Percentiles rank a stretch among this genome's conserved stretches.
Conservation (phyloP, 2,329 filamentous ascomycete genomes). For the Paradendryphiella salina region DNA sequence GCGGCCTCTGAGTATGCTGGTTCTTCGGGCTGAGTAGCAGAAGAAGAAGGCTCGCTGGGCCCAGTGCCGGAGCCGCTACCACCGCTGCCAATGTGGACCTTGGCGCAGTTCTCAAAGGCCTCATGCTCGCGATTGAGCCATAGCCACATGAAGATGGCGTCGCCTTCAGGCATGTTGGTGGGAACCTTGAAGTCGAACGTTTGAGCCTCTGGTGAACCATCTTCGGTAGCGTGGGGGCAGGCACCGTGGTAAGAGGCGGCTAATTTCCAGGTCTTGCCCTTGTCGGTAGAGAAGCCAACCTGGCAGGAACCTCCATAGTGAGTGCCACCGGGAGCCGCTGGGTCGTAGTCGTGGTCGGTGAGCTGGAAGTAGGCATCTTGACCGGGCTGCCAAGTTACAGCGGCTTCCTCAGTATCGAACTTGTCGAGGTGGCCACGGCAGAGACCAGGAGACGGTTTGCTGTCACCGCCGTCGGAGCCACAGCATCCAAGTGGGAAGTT, state of each 20-base stretch:
- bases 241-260: constrained; percentile 53
- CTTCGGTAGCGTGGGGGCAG: constrained; percentile 49
- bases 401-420: constrained; percentile 50
- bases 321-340: constrained; percentile 41
- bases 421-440: constrained; percentile 52
- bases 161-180: constrained; percentile 47
- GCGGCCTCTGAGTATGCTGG: constrained; percentile 16
- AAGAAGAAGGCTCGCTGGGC: constrained; percentile 15
- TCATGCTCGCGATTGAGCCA: constrained; percentile 52
- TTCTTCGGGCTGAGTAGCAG: constrained; percentile 18
- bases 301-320: constrained; percentile 55
- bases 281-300: constrained; percentile 51
- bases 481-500: constrained; percentile 54
- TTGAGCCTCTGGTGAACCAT: constrained; percentile 48
- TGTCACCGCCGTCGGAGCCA: constrained; percentile 43
- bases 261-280: constrained; percentile 51
- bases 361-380: constrained; percentile 48
- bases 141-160: constrained; percentile 53
- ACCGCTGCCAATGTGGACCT: constrained; percentile 48
- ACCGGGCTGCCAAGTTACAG: constrained; percentile 51
- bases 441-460: constrained; percentile 38
- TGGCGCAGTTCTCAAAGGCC: constrained; percentile 53
- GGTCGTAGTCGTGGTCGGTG: constrained; percentile 41
- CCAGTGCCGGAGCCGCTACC: constrained; percentile 12
- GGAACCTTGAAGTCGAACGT: constrained; percentile 53